phyloP scores from a whole-genome alignment of 768 basidiomycete species.

The Lepiota brunneoincarnata region DNA sequence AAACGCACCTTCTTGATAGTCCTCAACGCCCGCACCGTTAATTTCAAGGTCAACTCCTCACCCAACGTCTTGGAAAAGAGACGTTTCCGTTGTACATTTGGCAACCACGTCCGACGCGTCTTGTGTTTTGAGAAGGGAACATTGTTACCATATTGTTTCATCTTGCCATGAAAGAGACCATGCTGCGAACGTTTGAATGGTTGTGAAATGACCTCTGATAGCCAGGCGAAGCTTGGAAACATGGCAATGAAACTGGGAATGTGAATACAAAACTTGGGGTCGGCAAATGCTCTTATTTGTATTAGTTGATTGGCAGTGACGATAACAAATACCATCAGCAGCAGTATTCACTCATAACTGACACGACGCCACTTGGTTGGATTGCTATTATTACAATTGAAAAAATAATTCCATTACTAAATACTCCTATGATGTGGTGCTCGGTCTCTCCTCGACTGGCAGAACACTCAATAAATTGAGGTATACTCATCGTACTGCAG shows the following conservation, averaged over 20 bases:
- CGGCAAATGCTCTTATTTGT: too few relatives aligned
- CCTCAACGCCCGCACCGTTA: slow-evolving; percentile 73
- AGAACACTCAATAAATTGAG: too few relatives aligned
- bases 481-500: too few relatives aligned
- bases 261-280: neutral
- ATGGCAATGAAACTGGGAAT: slow-evolving; percentile 15
- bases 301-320: too few relatives aligned
- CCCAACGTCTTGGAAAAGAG: slow-evolving; percentile 66
- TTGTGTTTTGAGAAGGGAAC: slow-evolving; percentile 88
- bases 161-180: slow-evolving; percentile 83
- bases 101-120: slow-evolving; percentile 85
- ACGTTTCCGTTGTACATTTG: slow-evolving; percentile 80
- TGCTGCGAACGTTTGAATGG: slow-evolving; percentile 81
- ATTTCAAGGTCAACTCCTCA: slow-evolving; percentile 56
- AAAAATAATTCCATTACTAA: too few relatives aligned
- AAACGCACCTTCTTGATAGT: slow-evolving; percentile 77
- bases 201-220: slow-evolving; percentile 43
- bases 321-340: too few relatives aligned
- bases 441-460: too few relatives aligned
- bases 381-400: too few relatives aligned
- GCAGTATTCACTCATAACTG: too few relatives aligned
- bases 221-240: slow-evolving; percentile 27
- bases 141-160: slow-evolving; percentile 81
- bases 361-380: too few relatives aligned
- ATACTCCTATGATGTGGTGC: too few relatives aligned